These are phyloP conservation scores for Emmonsiellopsis sp. DNA, from an alignment of 2,329 filamentous ascomycete species.

Conservation along the genomic window DNA sequence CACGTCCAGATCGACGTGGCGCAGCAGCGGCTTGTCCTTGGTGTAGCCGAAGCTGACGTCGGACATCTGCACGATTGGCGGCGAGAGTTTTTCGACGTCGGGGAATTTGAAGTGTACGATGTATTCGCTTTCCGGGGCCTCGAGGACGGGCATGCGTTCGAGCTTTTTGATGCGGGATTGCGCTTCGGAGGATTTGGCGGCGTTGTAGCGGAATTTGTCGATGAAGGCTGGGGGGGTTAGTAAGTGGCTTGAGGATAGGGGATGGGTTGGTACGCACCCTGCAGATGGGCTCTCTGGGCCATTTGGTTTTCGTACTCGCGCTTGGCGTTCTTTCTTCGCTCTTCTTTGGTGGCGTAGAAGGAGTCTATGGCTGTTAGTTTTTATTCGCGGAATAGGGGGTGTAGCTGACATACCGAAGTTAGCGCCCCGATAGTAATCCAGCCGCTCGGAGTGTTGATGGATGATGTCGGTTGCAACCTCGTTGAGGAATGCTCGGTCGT, in stretches of 20 bases:
- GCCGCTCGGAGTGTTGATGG: conserved; percentile 90
- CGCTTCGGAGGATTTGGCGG: conserved; percentile 94
- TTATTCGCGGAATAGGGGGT: not conserved
- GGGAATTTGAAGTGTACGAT: conserved; percentile 95
- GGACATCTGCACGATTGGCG: conserved; percentile 96
- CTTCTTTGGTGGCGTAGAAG: conserved; percentile 95
- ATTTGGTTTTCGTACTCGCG: conserved; percentile 99
- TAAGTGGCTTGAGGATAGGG: not conserved
- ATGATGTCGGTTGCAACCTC: conserved; percentile 99
- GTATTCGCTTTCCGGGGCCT: conserved; percentile 87
- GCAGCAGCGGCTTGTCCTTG: conserved; percentile 67
- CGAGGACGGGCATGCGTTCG: conserved; percentile 89
- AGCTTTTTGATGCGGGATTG: conserved; percentile 99
- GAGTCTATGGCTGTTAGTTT: conserved; percentile 46
- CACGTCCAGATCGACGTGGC: conserved; percentile 86
- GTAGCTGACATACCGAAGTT: conserved; percentile 57
- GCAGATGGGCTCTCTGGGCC: conserved; percentile 83
- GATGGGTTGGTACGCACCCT: conserved; percentile 39
- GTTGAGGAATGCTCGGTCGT: conserved; percentile 98
- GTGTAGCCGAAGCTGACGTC: conserved; percentile 85
- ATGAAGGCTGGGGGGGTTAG: conserved; percentile 59
- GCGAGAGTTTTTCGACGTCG: conserved; percentile 93
- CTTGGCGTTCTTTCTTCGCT: conserved; percentile 91
- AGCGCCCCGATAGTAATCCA: conserved; percentile 97
- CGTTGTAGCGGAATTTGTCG: conserved; percentile 99